Conservation (phyloP, 768 basidiomycete species). For the Lentinula edodes region DNA sequence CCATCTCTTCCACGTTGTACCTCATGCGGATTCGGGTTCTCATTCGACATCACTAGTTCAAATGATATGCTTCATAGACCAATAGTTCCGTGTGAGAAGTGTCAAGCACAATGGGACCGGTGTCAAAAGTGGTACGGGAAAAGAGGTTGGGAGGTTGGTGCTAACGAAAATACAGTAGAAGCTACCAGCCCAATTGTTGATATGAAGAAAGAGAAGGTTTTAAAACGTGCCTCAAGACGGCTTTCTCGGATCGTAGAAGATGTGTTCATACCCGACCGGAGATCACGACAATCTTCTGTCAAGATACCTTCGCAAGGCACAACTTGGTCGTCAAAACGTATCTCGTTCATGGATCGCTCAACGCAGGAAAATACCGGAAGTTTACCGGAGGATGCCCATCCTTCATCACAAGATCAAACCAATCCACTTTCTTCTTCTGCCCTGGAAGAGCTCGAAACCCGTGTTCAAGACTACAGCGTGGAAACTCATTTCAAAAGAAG, state of each 20-base stretch:
- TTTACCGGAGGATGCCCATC: background rate
- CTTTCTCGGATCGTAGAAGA: background rate
- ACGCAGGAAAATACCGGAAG: background rate
- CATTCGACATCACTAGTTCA: background rate
- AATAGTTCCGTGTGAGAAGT: background rate
- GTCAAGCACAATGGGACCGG: constrained; percentile 1
- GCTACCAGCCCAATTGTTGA: background rate
- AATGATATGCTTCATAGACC: background rate
- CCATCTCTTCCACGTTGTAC: constrained; percentile 2
- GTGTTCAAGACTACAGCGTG: background rate
- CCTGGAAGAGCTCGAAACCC: background rate
- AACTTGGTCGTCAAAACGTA: background rate
- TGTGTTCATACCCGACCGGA: background rate
- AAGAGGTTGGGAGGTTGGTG: background rate
- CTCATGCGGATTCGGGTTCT: constrained; percentile 1
- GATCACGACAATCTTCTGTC: background rate
- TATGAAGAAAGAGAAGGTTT: background rate
- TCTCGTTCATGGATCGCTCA: background rate
- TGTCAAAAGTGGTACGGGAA: constrained; percentile 6
- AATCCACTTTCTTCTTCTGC: background rate
- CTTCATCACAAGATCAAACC: background rate
- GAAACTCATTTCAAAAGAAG: background rate
- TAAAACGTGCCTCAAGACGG: background rate
- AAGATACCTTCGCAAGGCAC: background rate
- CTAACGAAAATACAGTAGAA: background rate